Evolutionary conservation across 768 basidiomycete genomes (phyloP).

Genomic region (Daedaleopsis sinensis): DNA sequence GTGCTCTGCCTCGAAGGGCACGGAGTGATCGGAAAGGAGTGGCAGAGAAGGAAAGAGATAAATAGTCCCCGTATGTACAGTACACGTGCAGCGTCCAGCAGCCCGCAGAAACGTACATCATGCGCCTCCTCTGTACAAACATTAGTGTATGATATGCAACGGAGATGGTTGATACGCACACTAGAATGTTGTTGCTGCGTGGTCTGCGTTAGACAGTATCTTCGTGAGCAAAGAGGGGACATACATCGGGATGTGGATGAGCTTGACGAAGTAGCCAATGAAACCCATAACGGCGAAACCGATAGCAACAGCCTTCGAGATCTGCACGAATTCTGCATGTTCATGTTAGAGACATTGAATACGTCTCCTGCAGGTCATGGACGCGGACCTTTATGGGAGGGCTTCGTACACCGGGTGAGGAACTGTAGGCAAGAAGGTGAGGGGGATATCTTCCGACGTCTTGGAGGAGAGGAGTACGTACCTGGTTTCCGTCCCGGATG

Average conservation of each 20-base stretch:
- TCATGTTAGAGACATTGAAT: neutral
- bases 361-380: neutral
- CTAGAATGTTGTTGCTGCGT: conserved; percentile 91
- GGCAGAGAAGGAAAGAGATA: conserved; percentile 7
- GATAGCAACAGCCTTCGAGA: conserved; percentile 94
- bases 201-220: conserved; percentile 5
- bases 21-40: neutral
- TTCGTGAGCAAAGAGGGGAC: conserved; percentile 36
- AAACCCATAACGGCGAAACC: conserved; percentile 99
- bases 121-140: conserved; percentile 68
- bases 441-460: conserved; percentile 2
- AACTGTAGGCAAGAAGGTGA: conserved; percentile 59
- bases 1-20: neutral
- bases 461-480: conserved; percentile 36
- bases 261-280: conserved; percentile 98
- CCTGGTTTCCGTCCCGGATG: conserved; percentile 91
- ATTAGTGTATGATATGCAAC: conserved; percentile 26
- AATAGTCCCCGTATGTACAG: conserved; percentile 24
- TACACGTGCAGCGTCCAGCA: conserved; percentile 16
- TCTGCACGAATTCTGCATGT: conserved; percentile 83
- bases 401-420: conserved; percentile 96
- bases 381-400: conserved; percentile 84
- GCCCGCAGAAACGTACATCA: conserved; percentile 36
- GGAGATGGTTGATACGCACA: conserved; percentile 61
- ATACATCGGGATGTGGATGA: conserved; percentile 98